phyloP scores from a whole-genome alignment of 2,329 filamentous ascomycete species.

The Aspergillus sclerotialis region DNA sequence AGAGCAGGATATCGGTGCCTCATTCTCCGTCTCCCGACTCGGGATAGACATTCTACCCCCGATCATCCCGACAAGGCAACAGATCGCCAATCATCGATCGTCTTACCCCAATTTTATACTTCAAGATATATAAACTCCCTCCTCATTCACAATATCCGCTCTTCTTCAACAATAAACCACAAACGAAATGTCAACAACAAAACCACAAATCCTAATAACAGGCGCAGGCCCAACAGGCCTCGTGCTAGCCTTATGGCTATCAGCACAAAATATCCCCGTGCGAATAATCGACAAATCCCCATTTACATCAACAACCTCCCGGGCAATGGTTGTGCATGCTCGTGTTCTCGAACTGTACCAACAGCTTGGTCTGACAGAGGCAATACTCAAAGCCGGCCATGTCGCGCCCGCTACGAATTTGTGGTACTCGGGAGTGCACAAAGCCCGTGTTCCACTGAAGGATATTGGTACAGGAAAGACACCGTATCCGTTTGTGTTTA shows the following conservation, averaged over 20 bases:
- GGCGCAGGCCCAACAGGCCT: conserved; percentile 42
- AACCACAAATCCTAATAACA: conserved; percentile 38
- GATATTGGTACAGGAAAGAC: conserved; percentile 20
- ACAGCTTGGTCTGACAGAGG: conserved; percentile 36
- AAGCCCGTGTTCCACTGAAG: conserved; percentile 14
- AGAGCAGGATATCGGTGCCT: too few species aligned
- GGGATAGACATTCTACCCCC: too few species aligned
- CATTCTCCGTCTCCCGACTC: too few species aligned
- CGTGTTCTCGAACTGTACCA: conserved; percentile 46
- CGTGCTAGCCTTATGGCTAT: conserved; percentile 40
- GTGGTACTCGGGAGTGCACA: conserved; percentile 21
- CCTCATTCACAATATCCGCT: too few species aligned
- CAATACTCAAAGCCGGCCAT: conserved; percentile 31
- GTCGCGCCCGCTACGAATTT: conserved; percentile 32
- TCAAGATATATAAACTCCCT: too few species aligned
- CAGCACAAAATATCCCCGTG: conserved; percentile 40
- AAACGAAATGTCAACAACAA: too few species aligned
- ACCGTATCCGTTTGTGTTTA: conserved; percentile 23
- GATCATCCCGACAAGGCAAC: too few species aligned
- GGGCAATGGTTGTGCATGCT: conserved; percentile 41
- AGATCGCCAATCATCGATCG: too few species aligned
- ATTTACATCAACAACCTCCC: conserved; percentile 29
- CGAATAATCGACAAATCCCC: conserved; percentile 43
- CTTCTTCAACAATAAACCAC: too few species aligned
- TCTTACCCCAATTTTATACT: too few species aligned